A percentile compares a stretch with the other conserved stretches of the same genome.
Evolutionary conservation across 2,329 filamentous ascomycete species (phyloP).

Genomic region (Penicillium sp.): DNA sequence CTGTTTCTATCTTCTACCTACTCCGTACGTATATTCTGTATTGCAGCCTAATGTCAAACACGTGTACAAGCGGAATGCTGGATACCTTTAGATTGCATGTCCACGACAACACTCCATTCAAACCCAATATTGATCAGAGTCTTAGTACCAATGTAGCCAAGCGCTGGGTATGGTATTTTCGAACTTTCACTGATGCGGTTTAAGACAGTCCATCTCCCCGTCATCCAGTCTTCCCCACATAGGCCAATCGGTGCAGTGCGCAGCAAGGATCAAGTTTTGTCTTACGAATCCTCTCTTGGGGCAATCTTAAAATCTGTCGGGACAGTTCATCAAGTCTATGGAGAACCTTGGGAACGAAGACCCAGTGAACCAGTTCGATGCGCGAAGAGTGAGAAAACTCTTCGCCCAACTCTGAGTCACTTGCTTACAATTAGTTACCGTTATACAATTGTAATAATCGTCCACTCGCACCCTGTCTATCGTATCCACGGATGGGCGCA

Average conservation of each 20-base stretch:
- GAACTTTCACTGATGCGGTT: background rate
- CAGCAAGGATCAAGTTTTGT: conserved; percentile 5
- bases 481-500: conserved; percentile 7
- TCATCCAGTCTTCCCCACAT: conserved; percentile 17
- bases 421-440: background rate
- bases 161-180: background rate
- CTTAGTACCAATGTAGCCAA: background rate
- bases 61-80: conserved; percentile 17
- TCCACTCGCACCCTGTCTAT: background rate
- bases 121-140: background rate
- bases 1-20: background rate
- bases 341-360: background rate
- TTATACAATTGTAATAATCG: background rate
- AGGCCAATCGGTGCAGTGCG: conserved; percentile 17
- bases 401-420: background rate
- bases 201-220: conserved; percentile 3
- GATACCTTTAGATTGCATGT: conserved; percentile 1
- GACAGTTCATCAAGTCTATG: conserved; percentile 4
- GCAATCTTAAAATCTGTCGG: conserved; percentile 2
- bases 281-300: conserved; percentile 14
- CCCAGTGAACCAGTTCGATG: background rate
- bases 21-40: background rate
- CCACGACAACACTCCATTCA: background rate
- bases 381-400: background rate
- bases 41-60: conserved; percentile 13